phyloP scores from a whole-genome alignment of 75 land plant species.

The Cryptomeria japonica region DNA sequence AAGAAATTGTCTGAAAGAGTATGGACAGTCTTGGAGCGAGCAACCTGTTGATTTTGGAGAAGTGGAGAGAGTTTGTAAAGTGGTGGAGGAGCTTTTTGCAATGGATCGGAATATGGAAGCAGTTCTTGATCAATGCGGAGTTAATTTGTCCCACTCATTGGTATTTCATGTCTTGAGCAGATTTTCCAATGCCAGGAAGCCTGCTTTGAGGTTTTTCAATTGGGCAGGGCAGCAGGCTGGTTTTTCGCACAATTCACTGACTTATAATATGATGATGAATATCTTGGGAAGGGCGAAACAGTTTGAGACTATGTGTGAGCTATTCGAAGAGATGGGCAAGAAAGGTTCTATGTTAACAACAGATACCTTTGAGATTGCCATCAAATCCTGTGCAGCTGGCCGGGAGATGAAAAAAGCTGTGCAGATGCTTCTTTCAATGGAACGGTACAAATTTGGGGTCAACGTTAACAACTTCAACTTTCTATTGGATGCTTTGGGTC shows the following conservation, averaged over 20 bases:
- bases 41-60: slow-evolving; percentile 29
- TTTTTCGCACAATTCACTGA: slow-evolving; percentile 41
- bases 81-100: slow-evolving; percentile 55
- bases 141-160: slow-evolving; percentile 34
- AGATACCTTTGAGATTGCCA: slow-evolving; percentile 50
- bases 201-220: slow-evolving; percentile 62
- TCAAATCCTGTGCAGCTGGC: slow-evolving; percentile 53
- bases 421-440: slow-evolving; percentile 52
- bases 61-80: slow-evolving; percentile 49
- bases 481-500: slow-evolving; percentile 47
- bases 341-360: slow-evolving; percentile 21
- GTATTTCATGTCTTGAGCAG: slow-evolving; percentile 46
- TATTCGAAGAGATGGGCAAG: slow-evolving; percentile 67
- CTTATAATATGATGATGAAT: slow-evolving; percentile 53
- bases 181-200: slow-evolving; percentile 54
- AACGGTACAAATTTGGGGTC: slow-evolving; percentile 35
- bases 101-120: slow-evolving; percentile 70
- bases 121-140: slow-evolving; percentile 44
- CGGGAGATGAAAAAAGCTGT: slow-evolving; percentile 63
- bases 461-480: slow-evolving; percentile 40
- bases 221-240: slow-evolving; percentile 55
- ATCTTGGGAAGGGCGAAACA: slow-evolving; percentile 61
- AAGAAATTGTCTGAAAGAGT: background rate
- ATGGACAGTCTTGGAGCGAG: background rate
- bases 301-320: slow-evolving; percentile 57